Percentiles rank a stretch among this genome's conserved stretches.
Conservation (phyloP, 1,284 basidiomycete genomes). For the Mycena sp. region DNA sequence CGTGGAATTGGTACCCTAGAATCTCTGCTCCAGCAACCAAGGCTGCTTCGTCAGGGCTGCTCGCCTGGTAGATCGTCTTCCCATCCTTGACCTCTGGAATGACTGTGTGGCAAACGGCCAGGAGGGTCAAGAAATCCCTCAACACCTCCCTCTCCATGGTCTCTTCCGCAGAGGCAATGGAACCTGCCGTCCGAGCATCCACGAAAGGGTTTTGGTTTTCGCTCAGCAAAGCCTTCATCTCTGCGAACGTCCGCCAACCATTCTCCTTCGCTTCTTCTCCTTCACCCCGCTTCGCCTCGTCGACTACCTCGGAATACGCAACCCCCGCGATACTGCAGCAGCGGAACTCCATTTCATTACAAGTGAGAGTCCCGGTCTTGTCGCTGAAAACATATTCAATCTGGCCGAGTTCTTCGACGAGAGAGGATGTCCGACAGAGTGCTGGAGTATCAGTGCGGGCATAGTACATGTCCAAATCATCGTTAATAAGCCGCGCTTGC, state of each 20-base stretch:
- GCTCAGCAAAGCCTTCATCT: constrained; percentile 67
- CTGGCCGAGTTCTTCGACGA: constrained; percentile 98
- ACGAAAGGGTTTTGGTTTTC: constrained; percentile 61
- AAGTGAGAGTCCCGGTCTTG: constrained; percentile 97
- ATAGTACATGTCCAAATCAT: constrained; percentile 97
- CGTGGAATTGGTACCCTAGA: constrained; percentile 94
- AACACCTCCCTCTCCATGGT: constrained; percentile 66
- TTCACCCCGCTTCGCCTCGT: constrained; percentile 81
- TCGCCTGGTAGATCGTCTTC: constrained; percentile 93
- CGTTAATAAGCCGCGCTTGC: constrained; percentile 97
- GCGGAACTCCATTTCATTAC: constrained; percentile 99
- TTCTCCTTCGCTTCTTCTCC: constrained; percentile 68
- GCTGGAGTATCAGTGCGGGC: constrained; percentile 95
- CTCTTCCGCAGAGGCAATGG: constrained; percentile 40
- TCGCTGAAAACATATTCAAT: constrained; percentile 99
- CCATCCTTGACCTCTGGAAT: constrained; percentile 93
- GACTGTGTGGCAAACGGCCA: constrained; percentile 98
- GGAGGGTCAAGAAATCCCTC: constrained; percentile 89
- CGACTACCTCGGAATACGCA: constrained; percentile 90
- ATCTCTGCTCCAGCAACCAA: constrained; percentile 94
- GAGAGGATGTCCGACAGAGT: constrained; percentile 94
- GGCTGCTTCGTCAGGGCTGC: constrained; percentile 98
- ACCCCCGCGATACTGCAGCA: constrained; percentile 91
- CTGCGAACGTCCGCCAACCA: constrained; percentile 80
- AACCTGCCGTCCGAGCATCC: constrained; percentile 52